phyloP scores from a whole-genome alignment of 129 eudicot genomes.

The Tagetes patula region DNA sequence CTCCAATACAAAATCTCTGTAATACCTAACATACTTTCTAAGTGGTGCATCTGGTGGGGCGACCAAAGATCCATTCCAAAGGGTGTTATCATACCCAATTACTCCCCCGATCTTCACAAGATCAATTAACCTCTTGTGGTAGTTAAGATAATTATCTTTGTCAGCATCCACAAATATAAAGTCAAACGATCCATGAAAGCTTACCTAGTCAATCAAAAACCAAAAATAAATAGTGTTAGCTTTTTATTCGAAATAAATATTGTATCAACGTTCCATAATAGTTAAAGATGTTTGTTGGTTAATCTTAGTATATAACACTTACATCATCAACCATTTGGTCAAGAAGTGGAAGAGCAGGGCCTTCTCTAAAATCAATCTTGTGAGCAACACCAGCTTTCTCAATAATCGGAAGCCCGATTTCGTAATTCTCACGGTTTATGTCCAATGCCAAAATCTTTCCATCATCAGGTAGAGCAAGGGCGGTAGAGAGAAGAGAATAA shows the following conservation, averaged over 20 bases:
- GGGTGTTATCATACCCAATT: constrained; percentile 38
- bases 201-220: constrained; percentile 8
- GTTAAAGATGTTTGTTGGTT: background rate
- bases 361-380: constrained; percentile 42
- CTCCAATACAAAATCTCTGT: constrained; percentile 35
- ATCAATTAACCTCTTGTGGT: constrained; percentile 37
- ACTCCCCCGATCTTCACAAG: constrained; percentile 32
- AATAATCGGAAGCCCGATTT: constrained; percentile 36
- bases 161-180: constrained; percentile 39
- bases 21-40: constrained; percentile 31
- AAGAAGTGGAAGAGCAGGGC: constrained; percentile 36
- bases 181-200: constrained; percentile 38
- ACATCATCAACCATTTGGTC: constrained; percentile 33
- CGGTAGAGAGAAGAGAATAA: constrained; percentile 56
- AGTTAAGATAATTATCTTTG: constrained; percentile 39
- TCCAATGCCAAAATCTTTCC: constrained; percentile 48
- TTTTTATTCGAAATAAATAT: background rate
- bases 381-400: constrained; percentile 39
- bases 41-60: constrained; percentile 36
- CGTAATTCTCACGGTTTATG: constrained; percentile 32
- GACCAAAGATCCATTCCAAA: constrained; percentile 37
- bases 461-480: constrained; percentile 55
- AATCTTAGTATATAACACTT: background rate
- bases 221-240: background rate
- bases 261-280: background rate